Conservation (phyloP, 352 stramenopile genomes). For the Globisporangium mamillatum region DNA sequence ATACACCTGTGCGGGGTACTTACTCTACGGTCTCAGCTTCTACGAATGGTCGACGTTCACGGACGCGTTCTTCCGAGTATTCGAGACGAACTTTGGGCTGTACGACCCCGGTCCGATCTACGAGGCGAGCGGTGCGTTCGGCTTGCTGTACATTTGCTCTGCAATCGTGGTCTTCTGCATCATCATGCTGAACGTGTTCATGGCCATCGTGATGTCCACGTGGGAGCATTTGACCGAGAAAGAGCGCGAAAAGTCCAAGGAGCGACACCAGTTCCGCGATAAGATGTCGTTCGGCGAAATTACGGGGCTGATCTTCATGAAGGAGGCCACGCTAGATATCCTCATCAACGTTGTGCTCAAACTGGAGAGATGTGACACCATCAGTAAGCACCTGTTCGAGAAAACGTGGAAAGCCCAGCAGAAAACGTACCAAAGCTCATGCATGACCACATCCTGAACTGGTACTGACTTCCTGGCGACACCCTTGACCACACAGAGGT, state of each 20-base stretch:
- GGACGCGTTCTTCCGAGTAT: conserved; percentile 58
- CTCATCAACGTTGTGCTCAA: conserved; percentile 43
- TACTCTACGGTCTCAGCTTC: conserved; percentile 66
- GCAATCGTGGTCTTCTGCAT: conserved; percentile 69
- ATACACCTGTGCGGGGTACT: conserved; percentile 62
- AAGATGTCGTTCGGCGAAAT: conserved; percentile 36
- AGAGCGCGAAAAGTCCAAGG: conserved; percentile 42
- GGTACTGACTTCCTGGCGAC: conserved; percentile 12
- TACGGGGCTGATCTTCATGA: conserved; percentile 37
- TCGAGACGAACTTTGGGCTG: conserved; percentile 73
- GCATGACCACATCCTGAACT: conserved; percentile 6
- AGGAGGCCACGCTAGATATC: conserved; percentile 47
- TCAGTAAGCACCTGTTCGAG: neutral
- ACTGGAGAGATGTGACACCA: conserved; percentile 29
- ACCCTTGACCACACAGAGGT: neutral
- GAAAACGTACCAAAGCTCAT: conserved; percentile 3
- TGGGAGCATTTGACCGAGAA: conserved; percentile 57
- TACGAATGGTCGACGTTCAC: conserved; percentile 64
- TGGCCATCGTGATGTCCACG: conserved; percentile 77
- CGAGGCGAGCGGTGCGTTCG: conserved; percentile 55
- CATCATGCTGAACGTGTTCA: conserved; percentile 80
- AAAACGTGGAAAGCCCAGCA: neutral
- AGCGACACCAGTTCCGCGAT: conserved; percentile 42
- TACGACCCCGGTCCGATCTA: conserved; percentile 72
- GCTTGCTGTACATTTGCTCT: conserved; percentile 64